Evolutionary conservation across 805 yeast species (phyloP).

Genomic region (Pachysolen tannophilus): DNA sequence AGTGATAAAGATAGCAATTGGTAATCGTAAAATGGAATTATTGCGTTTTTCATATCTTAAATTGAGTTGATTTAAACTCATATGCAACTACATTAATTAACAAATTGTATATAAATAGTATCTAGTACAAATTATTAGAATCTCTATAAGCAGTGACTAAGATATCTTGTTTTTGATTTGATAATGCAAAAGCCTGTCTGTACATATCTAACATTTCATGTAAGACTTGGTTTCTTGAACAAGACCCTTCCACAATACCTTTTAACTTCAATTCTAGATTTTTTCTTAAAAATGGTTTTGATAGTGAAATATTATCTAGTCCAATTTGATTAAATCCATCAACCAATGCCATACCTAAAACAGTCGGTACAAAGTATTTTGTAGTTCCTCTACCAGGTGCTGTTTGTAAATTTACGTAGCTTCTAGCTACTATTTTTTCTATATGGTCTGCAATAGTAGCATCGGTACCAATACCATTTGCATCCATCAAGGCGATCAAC

Average conservation of each 20-base stretch:
- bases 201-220: conserved; percentile 48
- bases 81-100: no score
- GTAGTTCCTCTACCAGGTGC: conserved; percentile 25
- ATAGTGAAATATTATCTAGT: conserved; percentile 59
- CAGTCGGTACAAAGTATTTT: conserved; percentile 61
- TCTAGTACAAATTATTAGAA: background rate
- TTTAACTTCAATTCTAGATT: conserved; percentile 62
- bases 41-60: no score
- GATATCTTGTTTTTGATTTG: conserved; percentile 30
- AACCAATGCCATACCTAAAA: conserved; percentile 77
- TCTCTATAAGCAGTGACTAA: conserved; percentile 26
- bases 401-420: conserved; percentile 47
- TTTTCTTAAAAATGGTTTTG: conserved; percentile 83
- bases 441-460: conserved; percentile 99
- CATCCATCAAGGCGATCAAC: conserved; percentile 88
- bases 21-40: no score
- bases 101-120: no score
- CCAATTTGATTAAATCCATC: conserved; percentile 82
- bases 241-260: conserved; percentile 59
- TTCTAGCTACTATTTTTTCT: conserved; percentile 62
- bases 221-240: conserved; percentile 45
- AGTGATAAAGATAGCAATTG: no score
- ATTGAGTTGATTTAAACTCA: no score
- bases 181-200: conserved; percentile 48
- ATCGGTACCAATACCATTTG: conserved; percentile 96